Percentiles rank a stretch among this genome's conserved stretches.
These are phyloP conservation scores for Phytophthora boehmeriae DNA, from an alignment of 352 stramenopile genomes.

Conservation along the genomic window DNA sequence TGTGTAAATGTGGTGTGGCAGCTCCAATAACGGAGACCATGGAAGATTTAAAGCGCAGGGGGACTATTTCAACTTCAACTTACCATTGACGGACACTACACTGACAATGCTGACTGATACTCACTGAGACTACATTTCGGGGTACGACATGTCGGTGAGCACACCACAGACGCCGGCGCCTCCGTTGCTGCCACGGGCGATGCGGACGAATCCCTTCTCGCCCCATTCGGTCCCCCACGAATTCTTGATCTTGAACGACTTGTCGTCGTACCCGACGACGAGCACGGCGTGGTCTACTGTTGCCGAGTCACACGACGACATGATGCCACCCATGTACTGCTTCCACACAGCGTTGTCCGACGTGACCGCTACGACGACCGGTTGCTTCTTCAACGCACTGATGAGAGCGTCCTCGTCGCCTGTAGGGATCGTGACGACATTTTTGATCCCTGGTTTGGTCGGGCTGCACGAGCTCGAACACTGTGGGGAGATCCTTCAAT, in stretches of 20 bases:
- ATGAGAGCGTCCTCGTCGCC: slow-evolving; percentile 78
- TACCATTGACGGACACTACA: no score
- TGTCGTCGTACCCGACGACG: slow-evolving; percentile 93
- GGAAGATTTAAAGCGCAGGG: no score
- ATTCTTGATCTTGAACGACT: slow-evolving; percentile 96
- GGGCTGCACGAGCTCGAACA: slow-evolving; percentile 45
- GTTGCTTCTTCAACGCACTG: slow-evolving; percentile 90
- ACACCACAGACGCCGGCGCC: slow-evolving; percentile 58
- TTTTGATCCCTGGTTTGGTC: slow-evolving; percentile 36
- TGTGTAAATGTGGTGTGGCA: no score
- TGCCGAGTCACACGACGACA: slow-evolving; percentile 71
- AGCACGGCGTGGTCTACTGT: slow-evolving; percentile 97
- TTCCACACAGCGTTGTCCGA: slow-evolving; percentile 95
- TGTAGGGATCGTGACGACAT: slow-evolving; percentile 62
- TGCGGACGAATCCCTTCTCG: slow-evolving; percentile 93
- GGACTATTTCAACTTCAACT: no score
- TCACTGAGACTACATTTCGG: slow-evolving; percentile 38
- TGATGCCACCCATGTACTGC: slow-evolving; percentile 95
- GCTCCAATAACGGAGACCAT: no score
- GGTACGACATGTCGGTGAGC: slow-evolving; percentile 57
- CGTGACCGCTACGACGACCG: slow-evolving; percentile 94
- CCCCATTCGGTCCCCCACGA: slow-evolving; percentile 97
- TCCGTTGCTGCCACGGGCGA: slow-evolving; percentile 84
- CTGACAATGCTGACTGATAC: no score
- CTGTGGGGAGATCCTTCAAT: slow-evolving; percentile 29